Percentiles rank a stretch among this genome's conserved stretches.
Conservation (phyloP, 257 asterid species). For the Misopates orontium region DNA sequence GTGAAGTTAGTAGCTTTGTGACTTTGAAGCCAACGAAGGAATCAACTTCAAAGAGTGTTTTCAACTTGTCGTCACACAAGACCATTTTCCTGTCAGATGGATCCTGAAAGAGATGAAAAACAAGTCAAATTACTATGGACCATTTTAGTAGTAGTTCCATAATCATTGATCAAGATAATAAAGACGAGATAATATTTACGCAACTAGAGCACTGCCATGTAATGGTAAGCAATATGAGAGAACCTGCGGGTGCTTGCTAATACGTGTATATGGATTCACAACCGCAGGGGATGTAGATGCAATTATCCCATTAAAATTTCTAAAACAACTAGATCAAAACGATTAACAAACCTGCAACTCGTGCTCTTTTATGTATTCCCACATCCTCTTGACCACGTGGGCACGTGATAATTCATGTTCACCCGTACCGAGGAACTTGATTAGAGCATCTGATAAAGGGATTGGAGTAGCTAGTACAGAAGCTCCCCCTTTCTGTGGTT, state of each 20-base stretch:
- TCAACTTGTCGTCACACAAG: conserved; percentile 42
- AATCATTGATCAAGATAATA: too few relatives aligned
- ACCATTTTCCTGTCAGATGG: conserved; percentile 38
- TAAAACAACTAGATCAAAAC: background rate
- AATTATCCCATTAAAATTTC: too few relatives aligned
- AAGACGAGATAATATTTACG: too few relatives aligned
- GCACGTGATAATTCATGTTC: conserved; percentile 39
- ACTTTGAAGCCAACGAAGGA: conserved; percentile 45
- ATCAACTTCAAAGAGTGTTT: conserved; percentile 38
- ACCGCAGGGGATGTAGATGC: too few relatives aligned
- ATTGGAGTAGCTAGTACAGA: conserved; percentile 39
- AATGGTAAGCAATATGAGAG: background rate
- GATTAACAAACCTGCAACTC: conserved; percentile 41
- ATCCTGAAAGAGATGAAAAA: conserved; percentile 32
- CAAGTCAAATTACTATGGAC: background rate
- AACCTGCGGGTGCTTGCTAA: too few relatives aligned
- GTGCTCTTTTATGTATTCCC: conserved; percentile 48
- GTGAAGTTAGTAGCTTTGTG: conserved; percentile 36
- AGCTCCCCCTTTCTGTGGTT: conserved; percentile 31
- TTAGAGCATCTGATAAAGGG: conserved; percentile 37
- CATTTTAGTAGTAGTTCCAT: background rate
- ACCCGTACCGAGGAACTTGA: conserved; percentile 40
- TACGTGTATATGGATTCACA: too few relatives aligned
- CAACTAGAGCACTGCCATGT: background rate
- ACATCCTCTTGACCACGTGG: conserved; percentile 42